Percentiles rank a stretch among this genome's conserved stretches.
These are phyloP conservation scores for Dryadomyces quercus-mongolicae DNA, from an alignment of 2,329 filamentous ascomycete species.

Conservation along the genomic window DNA sequence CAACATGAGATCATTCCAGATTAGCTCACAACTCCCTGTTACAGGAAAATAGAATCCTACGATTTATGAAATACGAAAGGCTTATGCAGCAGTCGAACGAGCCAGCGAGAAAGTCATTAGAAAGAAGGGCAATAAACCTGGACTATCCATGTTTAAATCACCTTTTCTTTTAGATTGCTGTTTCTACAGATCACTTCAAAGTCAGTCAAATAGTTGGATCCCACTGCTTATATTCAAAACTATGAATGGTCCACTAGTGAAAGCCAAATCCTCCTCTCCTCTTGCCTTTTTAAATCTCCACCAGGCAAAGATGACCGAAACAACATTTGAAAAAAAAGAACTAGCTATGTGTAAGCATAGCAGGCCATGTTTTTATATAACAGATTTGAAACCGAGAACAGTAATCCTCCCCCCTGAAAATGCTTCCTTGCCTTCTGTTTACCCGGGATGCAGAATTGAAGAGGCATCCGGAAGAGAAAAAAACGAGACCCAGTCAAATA, in stretches of 20 bases:
- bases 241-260: neutral
- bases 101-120: no score
- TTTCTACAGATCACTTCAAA: neutral
- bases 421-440: neutral
- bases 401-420: neutral
- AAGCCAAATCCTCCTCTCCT: neutral
- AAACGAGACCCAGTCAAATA: neutral
- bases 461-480: neutral
- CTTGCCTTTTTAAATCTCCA: neutral
- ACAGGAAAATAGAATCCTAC: no score
- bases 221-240: neutral
- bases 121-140: no score
- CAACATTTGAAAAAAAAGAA: neutral
- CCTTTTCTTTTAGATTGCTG: no score
- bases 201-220: neutral
- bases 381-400: constrained; percentile 7
- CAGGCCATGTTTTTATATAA: neutral
- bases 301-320: neutral
- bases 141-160: no score
- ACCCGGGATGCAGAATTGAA: neutral
- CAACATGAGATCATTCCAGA: no score
- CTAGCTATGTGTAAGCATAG: neutral
- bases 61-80: no score
- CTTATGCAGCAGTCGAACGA: no score
- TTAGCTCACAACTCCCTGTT: no score